phyloP scores from a whole-genome alignment of 2,329 filamentous ascomycete species.

The Colletotrichum australisinense region DNA sequence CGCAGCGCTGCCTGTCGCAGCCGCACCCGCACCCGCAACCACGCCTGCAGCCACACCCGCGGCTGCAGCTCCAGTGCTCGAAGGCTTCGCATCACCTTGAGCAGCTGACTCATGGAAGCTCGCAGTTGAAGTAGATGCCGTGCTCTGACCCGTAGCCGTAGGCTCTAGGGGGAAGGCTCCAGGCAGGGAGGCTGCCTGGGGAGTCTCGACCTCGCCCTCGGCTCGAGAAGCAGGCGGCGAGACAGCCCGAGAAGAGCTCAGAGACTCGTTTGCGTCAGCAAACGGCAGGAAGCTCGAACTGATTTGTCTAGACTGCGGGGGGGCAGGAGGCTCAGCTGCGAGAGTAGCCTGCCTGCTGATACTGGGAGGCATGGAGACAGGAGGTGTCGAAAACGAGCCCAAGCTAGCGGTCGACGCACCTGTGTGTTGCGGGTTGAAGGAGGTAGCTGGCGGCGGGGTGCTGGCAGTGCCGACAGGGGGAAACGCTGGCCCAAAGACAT shows the following conservation, averaged over 20 bases:
- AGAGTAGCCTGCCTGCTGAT: slow-evolving; percentile 71
- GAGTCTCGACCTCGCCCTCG: slow-evolving; percentile 64
- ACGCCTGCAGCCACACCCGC: neutral
- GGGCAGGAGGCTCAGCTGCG: slow-evolving; percentile 66
- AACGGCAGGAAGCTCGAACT: slow-evolving; percentile 82
- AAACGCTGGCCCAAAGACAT: slow-evolving; percentile 82
- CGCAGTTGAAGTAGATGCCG: slow-evolving; percentile 45
- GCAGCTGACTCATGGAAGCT: slow-evolving; percentile 43
- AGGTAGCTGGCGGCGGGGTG: slow-evolving; percentile 63
- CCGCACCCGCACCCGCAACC: slow-evolving; percentile 18
- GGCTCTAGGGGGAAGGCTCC: slow-evolving; percentile 53
- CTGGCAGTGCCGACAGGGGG: slow-evolving; percentile 54
- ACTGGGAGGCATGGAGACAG: slow-evolving; percentile 69
- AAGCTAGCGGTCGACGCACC: slow-evolving; percentile 65
- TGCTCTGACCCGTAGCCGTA: slow-evolving; percentile 48
- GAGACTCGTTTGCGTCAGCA: slow-evolving; percentile 72
- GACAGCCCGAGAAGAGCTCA: slow-evolving; percentile 82
- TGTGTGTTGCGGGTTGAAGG: slow-evolving; percentile 72
- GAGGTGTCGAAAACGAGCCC: slow-evolving; percentile 64
- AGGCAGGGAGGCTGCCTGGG: slow-evolving; percentile 42
- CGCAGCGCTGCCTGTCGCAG: slow-evolving; percentile 10
- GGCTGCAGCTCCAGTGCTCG: slow-evolving; percentile 21
- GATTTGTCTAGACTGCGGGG: slow-evolving; percentile 80
- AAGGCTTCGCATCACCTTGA: slow-evolving; percentile 40
- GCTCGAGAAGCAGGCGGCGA: slow-evolving; percentile 72